These are phyloP conservation scores for Cudoniella acicularis DNA, from an alignment of 495 filamentous ascomycete species.

Conservation along the genomic window DNA sequence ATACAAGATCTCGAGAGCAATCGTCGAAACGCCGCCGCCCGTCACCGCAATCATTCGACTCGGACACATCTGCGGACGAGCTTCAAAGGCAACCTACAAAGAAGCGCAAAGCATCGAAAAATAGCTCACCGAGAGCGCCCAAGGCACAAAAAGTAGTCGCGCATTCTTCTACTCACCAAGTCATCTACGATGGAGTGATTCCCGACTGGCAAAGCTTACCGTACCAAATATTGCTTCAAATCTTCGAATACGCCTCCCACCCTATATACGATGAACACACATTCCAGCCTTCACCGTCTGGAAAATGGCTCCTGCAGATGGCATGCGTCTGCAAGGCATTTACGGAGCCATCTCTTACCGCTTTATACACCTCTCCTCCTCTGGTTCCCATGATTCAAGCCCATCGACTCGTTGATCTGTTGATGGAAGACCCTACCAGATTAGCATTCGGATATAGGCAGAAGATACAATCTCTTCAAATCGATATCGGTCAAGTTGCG, in stretches of 20 bases:
- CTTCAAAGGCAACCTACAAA: background rate
- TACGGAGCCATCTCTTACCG: conserved; percentile 69
- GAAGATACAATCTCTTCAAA: conserved; percentile 65
- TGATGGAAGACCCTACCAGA: conserved; percentile 37
- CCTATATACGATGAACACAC: conserved; percentile 52
- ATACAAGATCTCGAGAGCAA: background rate
- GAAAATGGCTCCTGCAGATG: conserved; percentile 57
- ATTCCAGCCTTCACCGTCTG: conserved; percentile 33
- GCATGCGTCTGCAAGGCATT: conserved; percentile 63
- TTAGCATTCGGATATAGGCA: conserved; percentile 48
- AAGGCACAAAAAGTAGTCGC: background rate
- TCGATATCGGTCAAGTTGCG: conserved; percentile 51
- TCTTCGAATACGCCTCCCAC: conserved; percentile 63
- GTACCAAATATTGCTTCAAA: conserved; percentile 64
- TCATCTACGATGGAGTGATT: conserved; percentile 29
- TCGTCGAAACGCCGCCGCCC: background rate
- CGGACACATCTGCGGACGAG: background rate
- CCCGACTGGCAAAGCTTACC: conserved; percentile 69
- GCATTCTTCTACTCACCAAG: background rate
- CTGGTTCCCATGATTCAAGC: conserved; percentile 48
- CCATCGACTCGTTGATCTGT: conserved; percentile 32
- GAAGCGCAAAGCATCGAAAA: conserved; percentile 2
- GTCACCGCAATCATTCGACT: background rate
- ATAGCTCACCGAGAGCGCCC: background rate
- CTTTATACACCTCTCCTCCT: conserved; percentile 67